Evolutionary conservation across 2,329 filamentous ascomycete genomes (phyloP), one percentile per base, ranked within the genome.

Genomic region (Phoma sp.): DNA sequence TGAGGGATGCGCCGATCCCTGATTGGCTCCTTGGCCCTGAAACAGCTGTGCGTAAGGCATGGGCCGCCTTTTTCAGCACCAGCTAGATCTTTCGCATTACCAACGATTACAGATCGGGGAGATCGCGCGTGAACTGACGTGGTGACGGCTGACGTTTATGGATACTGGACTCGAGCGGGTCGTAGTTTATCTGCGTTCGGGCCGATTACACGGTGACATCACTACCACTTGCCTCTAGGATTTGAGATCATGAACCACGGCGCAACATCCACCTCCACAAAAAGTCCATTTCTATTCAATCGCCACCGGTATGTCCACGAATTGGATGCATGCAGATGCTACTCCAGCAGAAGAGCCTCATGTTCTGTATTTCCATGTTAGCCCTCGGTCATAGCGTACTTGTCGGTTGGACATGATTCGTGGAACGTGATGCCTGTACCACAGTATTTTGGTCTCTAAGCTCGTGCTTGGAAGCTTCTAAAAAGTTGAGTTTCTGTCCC

Each of bases 21-120:
- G 37, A 65, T 64, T 57, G 63, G 63, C 39, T 19, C 19, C 35
- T 31, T 15, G 21, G 2, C 24, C 21, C 43, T 25, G 35, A 37
- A 37, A 21, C 29, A 22, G 21, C 39, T 8, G 22, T 17, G 33
- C 35, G 31, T 35, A 43, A 49, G 43, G 43, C 46, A 44, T 53
- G 48, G 63, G 52, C 58, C 39, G 38, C 35, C 19, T 17, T 27
- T 21, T 21, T 40, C 39, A 45, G 39, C 45, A 36, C 43, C 51
- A 39, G 43, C 62, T 43, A 64, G 57, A 63, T 27, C 32, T 46
- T 46, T 17, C 36, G 19, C 38, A 46, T 64, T 63, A 63, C 57
- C 52, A 62, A 62, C 50, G 35, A 47, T 49, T 39, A 38, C 25
- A 37, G 32, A 38, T 43, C 17, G 33, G 29, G 29, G 43, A 37